Evolutionary conservation across 495 filamentous ascomycete species (phyloP).

Genomic region (Zalerion maritima): DNA sequence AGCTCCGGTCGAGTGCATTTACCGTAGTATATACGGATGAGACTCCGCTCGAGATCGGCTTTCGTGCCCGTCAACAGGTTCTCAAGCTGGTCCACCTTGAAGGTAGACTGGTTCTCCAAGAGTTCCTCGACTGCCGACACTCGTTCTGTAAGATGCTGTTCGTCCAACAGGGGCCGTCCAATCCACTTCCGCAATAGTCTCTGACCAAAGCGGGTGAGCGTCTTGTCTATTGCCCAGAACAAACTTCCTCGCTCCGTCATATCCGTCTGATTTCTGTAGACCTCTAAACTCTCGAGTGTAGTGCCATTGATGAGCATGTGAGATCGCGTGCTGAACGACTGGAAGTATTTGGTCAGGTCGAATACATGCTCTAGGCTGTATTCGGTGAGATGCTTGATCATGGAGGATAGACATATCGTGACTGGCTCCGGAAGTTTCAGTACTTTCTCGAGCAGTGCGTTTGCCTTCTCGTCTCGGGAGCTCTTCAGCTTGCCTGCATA

Average conservation of each 20-base stretch:
- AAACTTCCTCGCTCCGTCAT: constrained; percentile 74
- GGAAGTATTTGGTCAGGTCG: constrained; percentile 92
- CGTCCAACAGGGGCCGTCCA: constrained; percentile 76
- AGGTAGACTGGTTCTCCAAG: constrained; percentile 46
- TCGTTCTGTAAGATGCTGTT: constrained; percentile 61
- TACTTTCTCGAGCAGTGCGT: constrained; percentile 67
- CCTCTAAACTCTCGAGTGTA: constrained; percentile 82
- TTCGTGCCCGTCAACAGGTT: constrained; percentile 53
- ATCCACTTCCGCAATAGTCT: constrained; percentile 89
- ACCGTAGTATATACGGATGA: constrained; percentile 94
- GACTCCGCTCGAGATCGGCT: constrained; percentile 75
- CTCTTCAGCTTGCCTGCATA: constrained; percentile 76
- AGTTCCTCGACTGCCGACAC: constrained; percentile 82
- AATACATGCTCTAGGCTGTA: constrained; percentile 96
- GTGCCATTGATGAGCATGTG: constrained; percentile 97
- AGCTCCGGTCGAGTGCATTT: constrained; percentile 89
- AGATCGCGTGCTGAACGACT: constrained; percentile 84
- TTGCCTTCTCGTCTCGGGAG: constrained; percentile 28
- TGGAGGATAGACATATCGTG: constrained; percentile 83
- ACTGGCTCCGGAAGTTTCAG: constrained; percentile 72
- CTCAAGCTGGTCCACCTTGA: constrained; percentile 57
- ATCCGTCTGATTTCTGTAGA: constrained; percentile 92
- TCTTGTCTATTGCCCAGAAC: constrained; percentile 92
- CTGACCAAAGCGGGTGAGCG: constrained; percentile 77
- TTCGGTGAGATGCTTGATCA: constrained; percentile 88